These are phyloP conservation scores for Flaveria brownii DNA, from an alignment of 129 eudicot species.

Conservation along the genomic window DNA sequence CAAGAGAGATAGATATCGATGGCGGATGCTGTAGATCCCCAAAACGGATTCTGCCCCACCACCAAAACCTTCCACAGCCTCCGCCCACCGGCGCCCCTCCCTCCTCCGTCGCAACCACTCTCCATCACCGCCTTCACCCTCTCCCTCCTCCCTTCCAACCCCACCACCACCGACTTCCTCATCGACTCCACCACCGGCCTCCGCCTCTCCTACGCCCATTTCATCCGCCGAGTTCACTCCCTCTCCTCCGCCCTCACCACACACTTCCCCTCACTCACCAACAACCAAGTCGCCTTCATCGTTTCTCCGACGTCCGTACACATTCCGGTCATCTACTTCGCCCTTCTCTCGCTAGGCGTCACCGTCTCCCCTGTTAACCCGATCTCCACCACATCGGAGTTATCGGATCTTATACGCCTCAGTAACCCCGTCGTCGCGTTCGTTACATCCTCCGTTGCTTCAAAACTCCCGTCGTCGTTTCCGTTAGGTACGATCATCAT, in stretches of 20 bases:
- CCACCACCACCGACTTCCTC: conserved; percentile 52
- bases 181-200: conserved; percentile 66
- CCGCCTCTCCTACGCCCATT: conserved; percentile 60
- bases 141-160: conserved; percentile 54
- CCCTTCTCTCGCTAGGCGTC: conserved; percentile 71
- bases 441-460: conserved; percentile 41
- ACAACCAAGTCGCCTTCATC: conserved; percentile 59
- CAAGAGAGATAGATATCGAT: conserved; percentile 9
- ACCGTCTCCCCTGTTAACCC: conserved; percentile 82
- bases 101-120: conserved; percentile 58
- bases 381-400: conserved; percentile 62
- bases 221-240: conserved; percentile 53
- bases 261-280: conserved; percentile 43
- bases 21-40: conserved; percentile 47
- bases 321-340: conserved; percentile 70
- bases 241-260: conserved; percentile 52
- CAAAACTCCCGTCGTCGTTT: conserved; percentile 44
- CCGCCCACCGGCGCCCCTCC: conserved; percentile 60
- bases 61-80: conserved; percentile 61
- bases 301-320: conserved; percentile 62
- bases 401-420: conserved; percentile 55
- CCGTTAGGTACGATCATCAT: conserved; percentile 37
- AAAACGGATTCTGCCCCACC: conserved; percentile 50
- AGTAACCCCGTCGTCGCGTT: conserved; percentile 58
- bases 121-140: conserved; percentile 51